These are phyloP conservation scores for Ogataea corticis DNA, from an alignment of 805 yeast genomes.

Conservation along the genomic window DNA sequence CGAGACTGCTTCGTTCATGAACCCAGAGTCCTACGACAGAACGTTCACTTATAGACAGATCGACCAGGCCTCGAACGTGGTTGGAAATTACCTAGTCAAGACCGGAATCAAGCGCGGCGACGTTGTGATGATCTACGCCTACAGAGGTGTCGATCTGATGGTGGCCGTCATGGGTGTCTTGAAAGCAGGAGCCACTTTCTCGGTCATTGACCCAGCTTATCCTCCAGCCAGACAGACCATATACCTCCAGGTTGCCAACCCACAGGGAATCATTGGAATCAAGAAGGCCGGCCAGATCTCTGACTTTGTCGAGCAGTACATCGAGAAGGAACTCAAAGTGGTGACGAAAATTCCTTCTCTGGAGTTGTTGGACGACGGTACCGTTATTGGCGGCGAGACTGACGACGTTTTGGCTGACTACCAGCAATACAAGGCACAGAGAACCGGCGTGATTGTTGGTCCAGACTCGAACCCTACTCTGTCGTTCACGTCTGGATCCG, in stretches of 20 bases:
- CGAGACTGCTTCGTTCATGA: conserved; percentile 77
- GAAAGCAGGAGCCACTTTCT: conserved; percentile 98
- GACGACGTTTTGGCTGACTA: conserved; percentile 43
- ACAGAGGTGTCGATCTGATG: conserved; percentile 95
- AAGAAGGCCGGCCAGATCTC: conserved; percentile 87
- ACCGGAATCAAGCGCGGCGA: conserved; percentile 89
- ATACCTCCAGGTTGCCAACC: conserved; percentile 90
- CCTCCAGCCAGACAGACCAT: conserved; percentile 98
- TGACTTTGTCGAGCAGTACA: conserved; percentile 75
- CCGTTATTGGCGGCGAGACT: conserved; percentile 58
- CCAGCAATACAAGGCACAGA: conserved; percentile 46
- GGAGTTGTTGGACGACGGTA: conserved; percentile 75
- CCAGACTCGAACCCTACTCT: conserved; percentile 98
- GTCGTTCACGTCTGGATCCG: conserved; percentile 96
- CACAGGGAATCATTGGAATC: conserved; percentile 85
- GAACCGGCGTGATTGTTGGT: conserved; percentile 91
- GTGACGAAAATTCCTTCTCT: conserved; percentile 74
- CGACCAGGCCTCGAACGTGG: conserved; percentile 88
- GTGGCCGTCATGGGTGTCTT: conserved; percentile 97
- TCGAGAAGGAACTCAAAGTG: conserved; percentile 69
- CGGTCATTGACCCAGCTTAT: conserved; percentile 98
- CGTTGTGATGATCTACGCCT: conserved; percentile 96
- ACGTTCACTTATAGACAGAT: conserved; percentile 84
- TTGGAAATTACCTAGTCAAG: conserved; percentile 81
- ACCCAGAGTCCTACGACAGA: conserved; percentile 57